These are phyloP conservation scores for Fusarium austroafricanum DNA, from an alignment of 2,329 filamentous ascomycete genomes.

Conservation along the genomic window DNA sequence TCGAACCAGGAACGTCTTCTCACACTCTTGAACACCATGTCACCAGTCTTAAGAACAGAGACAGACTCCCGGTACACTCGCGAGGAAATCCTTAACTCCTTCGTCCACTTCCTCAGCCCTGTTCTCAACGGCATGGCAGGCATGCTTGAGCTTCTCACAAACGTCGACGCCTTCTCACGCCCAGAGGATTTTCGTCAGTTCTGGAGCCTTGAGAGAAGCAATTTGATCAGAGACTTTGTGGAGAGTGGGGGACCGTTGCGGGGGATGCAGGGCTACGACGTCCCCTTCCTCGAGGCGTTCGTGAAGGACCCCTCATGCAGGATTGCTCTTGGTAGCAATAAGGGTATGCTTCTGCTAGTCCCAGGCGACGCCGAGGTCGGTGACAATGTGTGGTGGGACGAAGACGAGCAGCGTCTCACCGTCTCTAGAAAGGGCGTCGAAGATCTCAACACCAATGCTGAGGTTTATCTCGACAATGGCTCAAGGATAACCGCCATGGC, in stretches of 20 bases:
- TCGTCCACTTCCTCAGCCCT: constrained; percentile 47
- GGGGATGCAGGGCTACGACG: constrained; percentile 43
- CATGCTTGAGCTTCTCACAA: constrained; percentile 48
- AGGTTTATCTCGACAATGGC: constrained; percentile 40
- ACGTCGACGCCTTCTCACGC: constrained; percentile 48
- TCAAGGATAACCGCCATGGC: constrained; percentile 39
- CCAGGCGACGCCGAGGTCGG: constrained; percentile 45
- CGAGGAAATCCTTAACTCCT: constrained; percentile 49
- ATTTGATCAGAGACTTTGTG: constrained; percentile 50
- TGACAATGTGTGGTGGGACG: constrained; percentile 45
- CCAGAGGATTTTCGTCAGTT: constrained; percentile 52
- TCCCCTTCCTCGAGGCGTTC: constrained; percentile 44
- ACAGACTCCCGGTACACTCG: constrained; percentile 35
- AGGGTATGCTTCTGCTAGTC: constrained; percentile 45
- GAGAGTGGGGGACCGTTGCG: constrained; percentile 43
- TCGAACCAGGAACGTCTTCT: constrained; percentile 47
- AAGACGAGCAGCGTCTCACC: constrained; percentile 34
- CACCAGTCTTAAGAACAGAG: constrained; percentile 36
- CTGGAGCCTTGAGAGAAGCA: constrained; percentile 50
- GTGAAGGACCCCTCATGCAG: constrained; percentile 44
- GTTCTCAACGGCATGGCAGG: constrained; percentile 53
- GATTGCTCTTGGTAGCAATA: constrained; percentile 45
- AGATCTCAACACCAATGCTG: constrained; percentile 25
- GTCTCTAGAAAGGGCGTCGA: constrained; percentile 38
- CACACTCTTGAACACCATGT: constrained; percentile 51